phyloP scores from a whole-genome alignment of 805 yeast genomes.

The Candida ovalis region DNA sequence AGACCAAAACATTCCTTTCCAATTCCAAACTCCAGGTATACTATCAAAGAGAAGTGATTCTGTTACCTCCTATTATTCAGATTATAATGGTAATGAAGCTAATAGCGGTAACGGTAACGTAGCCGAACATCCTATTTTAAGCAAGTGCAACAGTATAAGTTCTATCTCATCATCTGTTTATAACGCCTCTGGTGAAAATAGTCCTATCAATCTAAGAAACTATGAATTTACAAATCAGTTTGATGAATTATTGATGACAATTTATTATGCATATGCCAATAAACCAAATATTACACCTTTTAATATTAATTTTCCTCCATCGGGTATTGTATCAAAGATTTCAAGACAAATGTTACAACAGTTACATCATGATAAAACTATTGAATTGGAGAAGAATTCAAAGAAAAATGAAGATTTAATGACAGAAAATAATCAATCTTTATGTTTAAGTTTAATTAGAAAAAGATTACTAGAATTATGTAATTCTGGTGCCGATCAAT shows the following conservation, averaged over 20 bases:
- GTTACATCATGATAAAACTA: slow-evolving; percentile 13
- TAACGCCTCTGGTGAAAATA: slow-evolving; percentile 11
- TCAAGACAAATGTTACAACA: slow-evolving; percentile 48
- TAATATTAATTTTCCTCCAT: slow-evolving; percentile 60
- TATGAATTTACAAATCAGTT: slow-evolving; percentile 36
- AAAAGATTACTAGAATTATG: slow-evolving; percentile 31
- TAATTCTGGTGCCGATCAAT: slow-evolving; percentile 17
- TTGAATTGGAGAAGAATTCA: slow-evolving; percentile 24
- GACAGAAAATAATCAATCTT: slow-evolving; percentile 19
- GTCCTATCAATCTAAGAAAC: slow-evolving; percentile 20
- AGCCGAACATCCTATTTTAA: slow-evolving; percentile 5
- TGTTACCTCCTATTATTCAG: slow-evolving; percentile 16
- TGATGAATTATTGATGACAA: slow-evolving; percentile 41
- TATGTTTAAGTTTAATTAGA: slow-evolving; percentile 30
- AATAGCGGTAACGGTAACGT: not conserved
- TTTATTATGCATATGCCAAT: slow-evolving; percentile 45
- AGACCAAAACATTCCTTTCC: slow-evolving; percentile 19
- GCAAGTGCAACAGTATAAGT: slow-evolving; percentile 21
- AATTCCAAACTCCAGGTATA: slow-evolving; percentile 22
- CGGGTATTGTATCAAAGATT: slow-evolving; percentile 58
- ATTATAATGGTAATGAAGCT: slow-evolving; percentile 5
- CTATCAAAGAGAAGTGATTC: slow-evolving; percentile 17
- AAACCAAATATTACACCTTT: slow-evolving; percentile 69
- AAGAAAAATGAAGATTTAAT: slow-evolving; percentile 28
- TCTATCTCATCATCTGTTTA: slow-evolving; percentile 21